phyloP scores from a whole-genome alignment of 2,329 filamentous ascomycete genomes.

The Gliomastix tumulicola region DNA sequence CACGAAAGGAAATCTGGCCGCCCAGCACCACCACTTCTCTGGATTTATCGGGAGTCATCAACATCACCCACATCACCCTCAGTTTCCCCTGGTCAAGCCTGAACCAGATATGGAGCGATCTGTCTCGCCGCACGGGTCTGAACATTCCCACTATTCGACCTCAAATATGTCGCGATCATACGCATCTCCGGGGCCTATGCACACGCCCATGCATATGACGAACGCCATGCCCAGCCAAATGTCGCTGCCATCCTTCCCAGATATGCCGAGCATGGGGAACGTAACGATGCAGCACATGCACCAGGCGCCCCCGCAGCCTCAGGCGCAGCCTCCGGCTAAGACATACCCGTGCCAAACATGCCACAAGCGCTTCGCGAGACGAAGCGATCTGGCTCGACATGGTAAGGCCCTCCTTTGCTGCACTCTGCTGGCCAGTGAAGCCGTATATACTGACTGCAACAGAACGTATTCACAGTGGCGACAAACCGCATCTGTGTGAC shows the following conservation, averaged over 20 bases:
- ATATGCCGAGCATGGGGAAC: slow-evolving; percentile 23
- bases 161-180: slow-evolving; percentile 42
- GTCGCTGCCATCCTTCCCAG: slow-evolving; percentile 32
- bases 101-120: slow-evolving; percentile 42
- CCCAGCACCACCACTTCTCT: slow-evolving; percentile 22
- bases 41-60: too few species aligned
- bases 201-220: slow-evolving; percentile 37
- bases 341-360: slow-evolving; percentile 87
- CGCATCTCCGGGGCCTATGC: slow-evolving; percentile 46
- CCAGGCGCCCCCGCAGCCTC: slow-evolving; percentile 21
- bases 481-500: slow-evolving; percentile 88
- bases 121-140: slow-evolving; percentile 52
- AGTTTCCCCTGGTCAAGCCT: slow-evolving; percentile 23
- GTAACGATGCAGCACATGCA: slow-evolving; percentile 30
- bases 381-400: slow-evolving; percentile 90
- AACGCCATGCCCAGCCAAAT: slow-evolving; percentile 32
- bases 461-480: slow-evolving; percentile 94
- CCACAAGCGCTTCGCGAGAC: slow-evolving; percentile 82
- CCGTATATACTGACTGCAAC: slow-evolving; percentile 13
- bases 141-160: slow-evolving; percentile 49
- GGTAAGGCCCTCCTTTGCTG: too few species aligned
- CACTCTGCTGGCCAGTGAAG: too few species aligned
- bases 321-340: slow-evolving; percentile 38
- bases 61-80: too few species aligned
- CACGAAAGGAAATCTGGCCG: slow-evolving; percentile 27